Conservation (phyloP, 352 stramenopile genomes). For the Saprolegnia diclina region DNA sequence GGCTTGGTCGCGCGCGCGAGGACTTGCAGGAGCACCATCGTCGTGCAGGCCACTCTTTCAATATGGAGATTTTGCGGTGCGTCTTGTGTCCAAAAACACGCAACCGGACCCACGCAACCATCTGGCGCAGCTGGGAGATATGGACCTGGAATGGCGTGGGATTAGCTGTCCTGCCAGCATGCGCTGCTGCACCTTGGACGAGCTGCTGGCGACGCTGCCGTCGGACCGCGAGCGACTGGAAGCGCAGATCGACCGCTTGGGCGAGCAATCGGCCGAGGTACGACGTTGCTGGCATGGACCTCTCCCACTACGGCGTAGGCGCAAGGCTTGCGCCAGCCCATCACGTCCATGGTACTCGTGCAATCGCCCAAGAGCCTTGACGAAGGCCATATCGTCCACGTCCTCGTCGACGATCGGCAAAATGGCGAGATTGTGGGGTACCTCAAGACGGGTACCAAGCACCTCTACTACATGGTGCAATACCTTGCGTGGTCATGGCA, state of each 20-base stretch:
- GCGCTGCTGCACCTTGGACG: background rate
- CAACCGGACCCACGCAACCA: background rate
- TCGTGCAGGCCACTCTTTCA: background rate
- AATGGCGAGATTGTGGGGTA: conserved; percentile 37
- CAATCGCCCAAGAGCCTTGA: background rate
- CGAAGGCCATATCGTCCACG: conserved; percentile 15
- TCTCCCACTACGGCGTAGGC: conserved; percentile 32
- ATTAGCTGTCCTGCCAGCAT: background rate
- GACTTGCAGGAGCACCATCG: background rate
- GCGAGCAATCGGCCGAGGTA: conserved; percentile 44
- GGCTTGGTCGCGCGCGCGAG: background rate
- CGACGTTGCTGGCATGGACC: background rate
- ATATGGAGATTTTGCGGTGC: background rate
- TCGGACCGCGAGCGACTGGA: background rate
- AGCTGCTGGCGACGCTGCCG: background rate
- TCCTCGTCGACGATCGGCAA: conserved; percentile 6
- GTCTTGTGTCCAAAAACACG: background rate
- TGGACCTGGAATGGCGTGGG: background rate
- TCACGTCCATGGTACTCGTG: conserved; percentile 33
- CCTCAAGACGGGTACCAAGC: conserved; percentile 59
- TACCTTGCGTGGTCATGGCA: background rate
- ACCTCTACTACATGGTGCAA: conserved; percentile 69
- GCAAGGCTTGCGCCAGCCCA: conserved; percentile 50
- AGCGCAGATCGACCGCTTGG: conserved; percentile 39
- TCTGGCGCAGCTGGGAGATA: background rate